A percentile compares a stretch with the other conserved stretches of the same genome.
phyloP scores from a whole-genome alignment of 148 eudicot species.

The Selenicereus undatus region DNA sequence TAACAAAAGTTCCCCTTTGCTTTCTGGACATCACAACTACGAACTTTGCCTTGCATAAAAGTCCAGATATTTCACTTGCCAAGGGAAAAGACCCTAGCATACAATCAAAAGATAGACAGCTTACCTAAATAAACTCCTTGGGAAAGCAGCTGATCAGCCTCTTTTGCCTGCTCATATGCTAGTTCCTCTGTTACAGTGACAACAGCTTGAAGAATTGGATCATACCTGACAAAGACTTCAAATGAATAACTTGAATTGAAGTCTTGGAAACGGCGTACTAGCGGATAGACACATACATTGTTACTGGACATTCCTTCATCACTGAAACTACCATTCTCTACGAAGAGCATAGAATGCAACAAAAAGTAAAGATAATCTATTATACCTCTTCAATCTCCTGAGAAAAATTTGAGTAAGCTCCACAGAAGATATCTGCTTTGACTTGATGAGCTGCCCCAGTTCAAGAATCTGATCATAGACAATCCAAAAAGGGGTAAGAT shows the following conservation, averaged over 20 bases:
- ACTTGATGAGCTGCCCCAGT: conserved; percentile 73
- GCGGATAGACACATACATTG: neutral
- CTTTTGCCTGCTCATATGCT: conserved; percentile 79
- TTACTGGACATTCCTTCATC: neutral
- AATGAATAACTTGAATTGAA: conserved; percentile 7
- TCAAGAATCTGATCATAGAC: conserved; percentile 59
- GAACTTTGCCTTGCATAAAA: neutral
- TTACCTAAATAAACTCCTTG: conserved; percentile 64
- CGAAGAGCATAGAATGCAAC: neutral
- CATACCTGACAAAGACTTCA: conserved; percentile 38
- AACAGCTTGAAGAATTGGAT: conserved; percentile 76
- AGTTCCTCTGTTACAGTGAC: conserved; percentile 81
- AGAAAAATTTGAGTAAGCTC: conserved; percentile 76
- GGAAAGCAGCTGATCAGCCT: conserved; percentile 65
- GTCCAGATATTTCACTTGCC: neutral
- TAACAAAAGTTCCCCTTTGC: too few species aligned
- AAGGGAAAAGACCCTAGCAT: neutral
- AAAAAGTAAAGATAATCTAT: neutral
- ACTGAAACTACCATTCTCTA: neutral
- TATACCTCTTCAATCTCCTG: conserved; percentile 70
- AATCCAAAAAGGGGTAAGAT: neutral
- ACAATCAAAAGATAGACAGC: conserved; percentile 2
- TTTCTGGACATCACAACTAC: neutral
- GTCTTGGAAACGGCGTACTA: neutral
- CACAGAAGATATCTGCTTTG: conserved; percentile 63